Percentiles rank a stretch among this genome's conserved stretches.
Evolutionary conservation across 805 yeast genomes (phyloP).

Genomic region (Scheffersomyces stipitis): DNA sequence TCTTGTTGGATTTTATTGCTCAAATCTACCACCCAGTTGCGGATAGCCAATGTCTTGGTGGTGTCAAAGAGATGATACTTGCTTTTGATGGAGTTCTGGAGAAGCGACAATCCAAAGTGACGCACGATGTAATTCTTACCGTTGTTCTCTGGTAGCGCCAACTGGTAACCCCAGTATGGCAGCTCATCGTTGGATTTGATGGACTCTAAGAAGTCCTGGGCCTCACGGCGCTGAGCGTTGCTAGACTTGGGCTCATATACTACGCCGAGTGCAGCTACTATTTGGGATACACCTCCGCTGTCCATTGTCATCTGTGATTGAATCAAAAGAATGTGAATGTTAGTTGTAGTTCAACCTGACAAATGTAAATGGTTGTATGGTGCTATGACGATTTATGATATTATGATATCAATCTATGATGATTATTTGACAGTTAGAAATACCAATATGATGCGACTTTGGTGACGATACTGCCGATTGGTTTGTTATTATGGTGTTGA

Average conservation of each 20-base stretch:
- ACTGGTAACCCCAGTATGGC: conserved; percentile 89
- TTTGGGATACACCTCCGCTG: conserved; percentile 66
- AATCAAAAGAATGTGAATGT: no score
- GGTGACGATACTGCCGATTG: no score
- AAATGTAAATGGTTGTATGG: no score
- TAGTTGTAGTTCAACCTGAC: no score
- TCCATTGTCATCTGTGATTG: conserved; percentile 53
- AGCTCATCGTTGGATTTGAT: conserved; percentile 78
- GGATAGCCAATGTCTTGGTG: conserved; percentile 62
- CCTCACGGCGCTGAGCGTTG: conserved; percentile 54
- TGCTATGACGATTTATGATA: conserved; percentile 38
- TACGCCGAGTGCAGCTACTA: conserved; percentile 72
- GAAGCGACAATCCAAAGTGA: conserved; percentile 83
- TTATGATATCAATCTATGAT: conserved; percentile 22
- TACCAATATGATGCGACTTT: conserved; percentile 24
- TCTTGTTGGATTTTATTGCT: conserved; percentile 54
- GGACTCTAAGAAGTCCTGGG: conserved; percentile 67
- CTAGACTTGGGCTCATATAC: conserved; percentile 67
- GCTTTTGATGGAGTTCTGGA: conserved; percentile 67
- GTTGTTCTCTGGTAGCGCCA: conserved; percentile 64
- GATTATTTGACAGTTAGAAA: conserved; percentile 33
- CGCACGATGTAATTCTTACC: conserved; percentile 67
- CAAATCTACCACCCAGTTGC: conserved; percentile 83
- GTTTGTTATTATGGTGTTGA: no score
- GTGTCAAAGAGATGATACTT: conserved; percentile 55